Evolutionary conservation across 1,284 basidiomycete species (phyloP), one percentile per base, ranked within the genome.

Genomic region (Earliella scabrosa): DNA sequence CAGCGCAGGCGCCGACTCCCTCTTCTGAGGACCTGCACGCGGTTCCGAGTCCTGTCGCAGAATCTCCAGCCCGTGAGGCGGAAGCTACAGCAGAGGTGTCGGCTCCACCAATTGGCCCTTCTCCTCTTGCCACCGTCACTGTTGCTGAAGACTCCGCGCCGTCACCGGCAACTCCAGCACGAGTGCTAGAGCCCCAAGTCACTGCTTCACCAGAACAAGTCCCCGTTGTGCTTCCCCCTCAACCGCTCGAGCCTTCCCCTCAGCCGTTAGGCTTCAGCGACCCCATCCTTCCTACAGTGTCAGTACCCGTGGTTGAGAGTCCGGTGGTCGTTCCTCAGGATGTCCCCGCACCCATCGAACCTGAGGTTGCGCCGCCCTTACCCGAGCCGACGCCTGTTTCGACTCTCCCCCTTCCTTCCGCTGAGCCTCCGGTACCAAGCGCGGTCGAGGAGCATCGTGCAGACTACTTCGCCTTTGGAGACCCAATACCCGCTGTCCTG

Each of bases 1-100:
- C 67, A 41, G 32, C 63, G 47, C 58, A 46, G 41, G 52, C 57
- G 55, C 50, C 58, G 49, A n/a, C 58, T 18, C 45, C 58, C 31
- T 57, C n/a, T n/a, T n/a, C 56, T 35, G 45, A 35, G 24, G 59
- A 58, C 2, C 24, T 38, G 14, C 60, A 60, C 35, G 20, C 21
- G 4, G 60, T 50, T 16, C 64, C 64, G 6, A 67, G 66, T 45
- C 66, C 67, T 14, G 67, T 67, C 31, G 61, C 56, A n/a, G 66
- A 68, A 49, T 66, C 68, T 32, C 66, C 66, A 46, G 63, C 59
- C 23, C 60, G 69, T 31, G 65, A 69, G 49, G 63, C 63, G 20
- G 61, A 56, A 27, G 58, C 62, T 6, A 55, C 47, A 21, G 31
- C 52, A 13, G 56, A 58, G 40, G n/a, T n/a, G n/a, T 5, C 44